phyloP scores from a whole-genome alignment of 768 basidiomycete genomes.

The Pleurotus djamor region DNA sequence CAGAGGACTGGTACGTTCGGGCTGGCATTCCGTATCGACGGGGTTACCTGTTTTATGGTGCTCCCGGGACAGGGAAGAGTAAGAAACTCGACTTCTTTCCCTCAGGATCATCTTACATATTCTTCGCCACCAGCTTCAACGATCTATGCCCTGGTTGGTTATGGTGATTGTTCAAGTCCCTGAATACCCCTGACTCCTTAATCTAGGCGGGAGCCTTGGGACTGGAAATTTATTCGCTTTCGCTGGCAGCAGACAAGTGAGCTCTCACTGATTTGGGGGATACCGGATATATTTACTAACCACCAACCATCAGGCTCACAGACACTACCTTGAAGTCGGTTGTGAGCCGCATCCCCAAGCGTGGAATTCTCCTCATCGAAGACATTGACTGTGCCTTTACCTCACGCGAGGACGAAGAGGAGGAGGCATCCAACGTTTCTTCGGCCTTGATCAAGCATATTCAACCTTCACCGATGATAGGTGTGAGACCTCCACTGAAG shows the following conservation, averaged over 20 bases:
- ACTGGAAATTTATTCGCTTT: slow-evolving; percentile 81
- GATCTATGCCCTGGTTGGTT: slow-evolving; percentile 47
- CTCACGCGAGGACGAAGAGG: slow-evolving; percentile 37
- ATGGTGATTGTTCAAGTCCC: not conserved
- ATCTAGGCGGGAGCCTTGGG: slow-evolving; percentile 58
- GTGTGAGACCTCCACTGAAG: not conserved
- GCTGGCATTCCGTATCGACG: slow-evolving; percentile 58
- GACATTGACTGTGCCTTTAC: slow-evolving; percentile 63
- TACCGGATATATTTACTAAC: no score
- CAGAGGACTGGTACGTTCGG: slow-evolving; percentile 54
- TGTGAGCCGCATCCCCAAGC: slow-evolving; percentile 43
- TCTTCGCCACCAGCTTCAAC: slow-evolving; percentile 47
- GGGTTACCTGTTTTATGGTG: slow-evolving; percentile 56
- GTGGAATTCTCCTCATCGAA: slow-evolving; percentile 55
- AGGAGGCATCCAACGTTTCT: not conserved
- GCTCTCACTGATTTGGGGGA: no score
- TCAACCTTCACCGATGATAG: no score
- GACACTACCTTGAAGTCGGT: slow-evolving; percentile 46
- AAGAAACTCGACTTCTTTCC: no score
- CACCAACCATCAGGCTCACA: slow-evolving; percentile 35
- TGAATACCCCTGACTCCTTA: not conserved
- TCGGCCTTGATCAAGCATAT: not conserved
- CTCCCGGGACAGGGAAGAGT: slow-evolving; percentile 64
- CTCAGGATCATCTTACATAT: no score
- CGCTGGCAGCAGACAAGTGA: slow-evolving; percentile 36